Evolutionary conservation across 2,329 filamentous ascomycete species (phyloP).

Genomic region (Plectosphaerella plurivora): DNA sequence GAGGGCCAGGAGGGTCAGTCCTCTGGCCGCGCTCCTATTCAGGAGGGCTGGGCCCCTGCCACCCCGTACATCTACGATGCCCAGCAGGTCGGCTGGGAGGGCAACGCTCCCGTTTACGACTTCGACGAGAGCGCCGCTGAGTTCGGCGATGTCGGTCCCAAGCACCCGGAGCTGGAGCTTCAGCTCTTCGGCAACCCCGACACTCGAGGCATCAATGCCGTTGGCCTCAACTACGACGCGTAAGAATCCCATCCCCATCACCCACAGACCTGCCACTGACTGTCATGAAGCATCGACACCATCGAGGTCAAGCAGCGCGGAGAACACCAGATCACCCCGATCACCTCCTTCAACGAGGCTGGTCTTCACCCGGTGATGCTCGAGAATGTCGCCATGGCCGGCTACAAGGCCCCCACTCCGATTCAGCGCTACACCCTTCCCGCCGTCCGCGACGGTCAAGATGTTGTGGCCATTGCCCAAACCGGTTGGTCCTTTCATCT

Average conservation of each 20-base stretch:
- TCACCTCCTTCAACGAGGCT: constrained; percentile 63
- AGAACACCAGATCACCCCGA: constrained; percentile 42
- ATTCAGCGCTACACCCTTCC: constrained; percentile 86
- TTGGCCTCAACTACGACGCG: constrained; percentile 61
- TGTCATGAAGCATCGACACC: constrained; percentile 40
- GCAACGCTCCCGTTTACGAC: constrained; percentile 66
- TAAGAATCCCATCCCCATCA: constrained; percentile 30
- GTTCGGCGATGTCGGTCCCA: constrained; percentile 78
- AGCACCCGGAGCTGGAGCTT: constrained; percentile 64
- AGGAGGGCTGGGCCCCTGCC: constrained; percentile 40
- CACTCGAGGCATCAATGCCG: constrained; percentile 35
- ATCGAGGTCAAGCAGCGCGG: constrained; percentile 58
- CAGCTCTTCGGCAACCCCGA: constrained; percentile 65
- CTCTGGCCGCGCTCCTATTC: constrained; percentile 8
- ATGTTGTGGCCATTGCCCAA: constrained; percentile 86
- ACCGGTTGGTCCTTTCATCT: constrained; percentile 62
- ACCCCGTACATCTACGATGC: constrained; percentile 44
- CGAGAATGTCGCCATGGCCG: constrained; percentile 69
- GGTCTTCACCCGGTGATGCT: constrained; percentile 82
- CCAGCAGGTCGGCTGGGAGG: constrained; percentile 35
- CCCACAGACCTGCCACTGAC: constrained; percentile 14
- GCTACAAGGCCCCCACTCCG: constrained; percentile 71
- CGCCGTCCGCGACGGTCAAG: constrained; percentile 68
- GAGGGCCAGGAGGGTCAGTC: constrained; percentile 4
- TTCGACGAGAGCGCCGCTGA: constrained; percentile 67